Evolutionary conservation across 1,139 yeast genomes (phyloP).

Genomic region (Yarrowia galli): DNA sequence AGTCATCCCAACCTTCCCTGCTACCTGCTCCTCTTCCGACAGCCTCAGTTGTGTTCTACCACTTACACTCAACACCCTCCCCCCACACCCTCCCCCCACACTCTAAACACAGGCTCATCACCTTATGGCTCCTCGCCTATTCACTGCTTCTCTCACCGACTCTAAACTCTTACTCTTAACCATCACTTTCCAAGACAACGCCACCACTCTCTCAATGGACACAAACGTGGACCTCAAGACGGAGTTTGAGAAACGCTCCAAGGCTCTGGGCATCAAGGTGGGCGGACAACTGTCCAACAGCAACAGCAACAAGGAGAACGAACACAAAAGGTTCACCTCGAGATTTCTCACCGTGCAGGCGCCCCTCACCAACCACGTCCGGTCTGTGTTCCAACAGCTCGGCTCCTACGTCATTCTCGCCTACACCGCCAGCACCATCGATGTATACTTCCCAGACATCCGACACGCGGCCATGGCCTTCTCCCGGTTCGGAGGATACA

Average conservation of each 20-base stretch:
- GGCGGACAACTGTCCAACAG: constrained; percentile 4
- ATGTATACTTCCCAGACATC: constrained; percentile 28
- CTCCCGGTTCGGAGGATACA: neutral
- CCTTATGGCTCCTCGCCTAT: neutral
- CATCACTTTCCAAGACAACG: neutral
- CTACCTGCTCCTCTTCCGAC: no score
- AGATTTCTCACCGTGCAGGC: neutral
- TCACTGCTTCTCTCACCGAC: neutral
- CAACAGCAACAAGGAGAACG: constrained; percentile 24
- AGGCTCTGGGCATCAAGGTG: constrained; percentile 30
- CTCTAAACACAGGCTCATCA: neutral
- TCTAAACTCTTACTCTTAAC: constrained; percentile 7
- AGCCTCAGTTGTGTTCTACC: no score
- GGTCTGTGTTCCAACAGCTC: constrained; percentile 13
- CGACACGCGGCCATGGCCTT: constrained; percentile 27
- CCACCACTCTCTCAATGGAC: constrained; percentile 15
- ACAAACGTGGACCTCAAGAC: constrained; percentile 22
- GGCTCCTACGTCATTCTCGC: constrained; percentile 32
- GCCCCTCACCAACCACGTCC: constrained; percentile 14
- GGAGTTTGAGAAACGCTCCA: constrained; percentile 25
- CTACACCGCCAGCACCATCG: neutral
- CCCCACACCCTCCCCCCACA: neutral
- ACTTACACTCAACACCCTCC: no score
- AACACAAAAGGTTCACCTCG: neutral
- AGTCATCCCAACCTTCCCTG: no score